Base-by-base conservation (phyloP, 768 basidiomycete genomes). In the Naematelia aurantialba region DNA sequence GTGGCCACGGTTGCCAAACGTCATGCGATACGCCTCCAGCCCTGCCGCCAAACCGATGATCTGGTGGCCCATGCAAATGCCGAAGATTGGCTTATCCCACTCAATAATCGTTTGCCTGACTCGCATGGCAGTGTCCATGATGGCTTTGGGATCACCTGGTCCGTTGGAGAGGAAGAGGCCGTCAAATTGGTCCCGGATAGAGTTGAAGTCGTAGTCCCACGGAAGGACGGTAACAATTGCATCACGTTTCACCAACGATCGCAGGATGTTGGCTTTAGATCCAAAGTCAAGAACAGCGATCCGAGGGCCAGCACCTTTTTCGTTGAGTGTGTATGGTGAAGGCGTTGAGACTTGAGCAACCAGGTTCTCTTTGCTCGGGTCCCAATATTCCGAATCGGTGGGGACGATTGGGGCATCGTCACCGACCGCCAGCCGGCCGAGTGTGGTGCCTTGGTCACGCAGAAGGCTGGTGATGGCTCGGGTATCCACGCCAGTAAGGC, bases 11-110 rank as follows among this genome's bases (percentile, higher is more conserved):
- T 99, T 97, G n/a, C 96, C 96, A 74, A 98, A 99, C 10, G 87
- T 91, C 96, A 99, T 99, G 46, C 96, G 84, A 78, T 98, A 97
- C 19, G 93, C 91, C 66, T 96, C 93, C 55, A 97, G 78, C 21
- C 96, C 94, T 22, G 92, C 94, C 25, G 94, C 96, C 82, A 99
- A 89, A 50, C 94, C 96, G 66, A 99, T 89, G 67, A 99, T 84
- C 78, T 98, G 94, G 75, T 98, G 91, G 52, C 94, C 96, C 96
- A 99, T 98, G 79, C 96, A 99, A 66, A 99, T 93, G 55, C 96
- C 96, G 66, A 98, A 98, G 42, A 98, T 83, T 11, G 96, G 96
- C 74, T 86, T 90, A 74, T 85, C 79, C 94, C 94, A 98, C 78
- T 93, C 90, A 29, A 81, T 69, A 52, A 99, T 78, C 11, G 91